Evolutionary conservation across 2,329 filamentous ascomycete species (phyloP).

Genomic region (Calonectria multiphialidica): DNA sequence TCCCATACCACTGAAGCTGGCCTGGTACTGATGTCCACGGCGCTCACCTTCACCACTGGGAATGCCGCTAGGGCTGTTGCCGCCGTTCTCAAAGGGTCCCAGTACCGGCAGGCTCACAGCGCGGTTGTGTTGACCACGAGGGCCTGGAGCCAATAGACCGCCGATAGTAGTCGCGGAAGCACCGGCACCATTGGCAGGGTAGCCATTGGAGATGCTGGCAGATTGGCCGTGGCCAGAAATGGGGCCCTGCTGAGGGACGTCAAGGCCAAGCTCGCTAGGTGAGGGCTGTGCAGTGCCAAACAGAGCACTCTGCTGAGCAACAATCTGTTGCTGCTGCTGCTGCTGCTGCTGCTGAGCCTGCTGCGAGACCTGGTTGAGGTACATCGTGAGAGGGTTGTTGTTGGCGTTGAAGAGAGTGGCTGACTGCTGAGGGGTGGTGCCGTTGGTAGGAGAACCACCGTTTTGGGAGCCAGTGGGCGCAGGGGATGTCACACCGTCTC

Average conservation of each 20-base stretch:
- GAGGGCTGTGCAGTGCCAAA: constrained; percentile 79
- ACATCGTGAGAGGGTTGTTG: constrained; percentile 93
- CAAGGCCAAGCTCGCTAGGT: constrained; percentile 67
- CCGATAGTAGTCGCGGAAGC: constrained; percentile 78
- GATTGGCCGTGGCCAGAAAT: constrained; percentile 74
- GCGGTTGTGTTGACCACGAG: constrained; percentile 75
- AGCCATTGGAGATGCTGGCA: constrained; percentile 75
- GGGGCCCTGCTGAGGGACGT: constrained; percentile 71
- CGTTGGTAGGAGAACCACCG: constrained; percentile 67
- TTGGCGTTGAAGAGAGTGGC: constrained; percentile 83
- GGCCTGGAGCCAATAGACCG: constrained; percentile 79
- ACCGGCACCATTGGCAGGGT: constrained; percentile 62
- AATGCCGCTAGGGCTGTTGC: constrained; percentile 62
- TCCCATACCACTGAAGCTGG: constrained; percentile 71
- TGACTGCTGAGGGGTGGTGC: constrained; percentile 71
- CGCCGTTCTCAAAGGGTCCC: constrained; percentile 72
- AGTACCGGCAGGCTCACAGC: constrained; percentile 89
- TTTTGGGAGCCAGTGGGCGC: constrained; percentile 71
- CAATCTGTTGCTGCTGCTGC: constrained; percentile 78
- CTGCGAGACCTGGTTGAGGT: constrained; percentile 85
- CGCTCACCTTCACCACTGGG: constrained; percentile 65
- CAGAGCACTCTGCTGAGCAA: constrained; percentile 82
- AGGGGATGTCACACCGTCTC: constrained; percentile 70
- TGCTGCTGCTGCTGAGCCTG: constrained; percentile 81
- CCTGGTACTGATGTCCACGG: constrained; percentile 75